Base-by-base conservation (phyloP, 2,329 filamentous ascomycete species). In the Mollisiaceae sp. region DNA sequence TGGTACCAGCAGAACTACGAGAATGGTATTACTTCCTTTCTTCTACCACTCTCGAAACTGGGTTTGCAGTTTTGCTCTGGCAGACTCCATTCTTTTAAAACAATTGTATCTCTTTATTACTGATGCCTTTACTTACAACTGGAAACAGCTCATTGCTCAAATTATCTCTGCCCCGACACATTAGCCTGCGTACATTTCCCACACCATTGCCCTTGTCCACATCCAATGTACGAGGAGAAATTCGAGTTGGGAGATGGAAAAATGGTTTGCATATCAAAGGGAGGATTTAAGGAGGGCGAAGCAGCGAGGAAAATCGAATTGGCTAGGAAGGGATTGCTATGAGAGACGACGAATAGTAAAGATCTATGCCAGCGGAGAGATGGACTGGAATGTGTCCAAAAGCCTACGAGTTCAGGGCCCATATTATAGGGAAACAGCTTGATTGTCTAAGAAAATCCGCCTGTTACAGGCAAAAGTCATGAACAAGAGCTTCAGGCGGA, bases 171-270 rank as follows among this genome's bases (percentile, higher is more conserved):
- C 77, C 94, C 95, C 1, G 92, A 93, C 70, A 98, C 95, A 0
- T 86, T 99, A 80, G 91, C 94, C 41, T 99, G 95, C 81, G 95
- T 99, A 8, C 90, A 96, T 77, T 95, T 97, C 81, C 94, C 95
- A 1, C 94, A 98, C 78, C 95, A 99, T 80, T 99, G 95, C 79
- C 95, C 95, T 35, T 99, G 95, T 80, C 85, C 93, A 1, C 97
- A 91, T 81, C 89, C 91, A 1, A 79, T 82, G 9, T 82, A 91
- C 67, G 89, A 94, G 75, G 91, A 94, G 71, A 95, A 95, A 76
- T 86, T 93, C 69, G 92, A 91, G 78, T 74, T 89, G 36, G 86
- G 83, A 5, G 90, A 94, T 4, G 91, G 91, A 0, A 87, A 88
- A 71, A 85, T 90, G 47, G 81, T 93, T 56, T 95, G 92, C 74